phyloP scores from a whole-genome alignment of 768 basidiomycete species.

The Cyclocybe aegerita region DNA sequence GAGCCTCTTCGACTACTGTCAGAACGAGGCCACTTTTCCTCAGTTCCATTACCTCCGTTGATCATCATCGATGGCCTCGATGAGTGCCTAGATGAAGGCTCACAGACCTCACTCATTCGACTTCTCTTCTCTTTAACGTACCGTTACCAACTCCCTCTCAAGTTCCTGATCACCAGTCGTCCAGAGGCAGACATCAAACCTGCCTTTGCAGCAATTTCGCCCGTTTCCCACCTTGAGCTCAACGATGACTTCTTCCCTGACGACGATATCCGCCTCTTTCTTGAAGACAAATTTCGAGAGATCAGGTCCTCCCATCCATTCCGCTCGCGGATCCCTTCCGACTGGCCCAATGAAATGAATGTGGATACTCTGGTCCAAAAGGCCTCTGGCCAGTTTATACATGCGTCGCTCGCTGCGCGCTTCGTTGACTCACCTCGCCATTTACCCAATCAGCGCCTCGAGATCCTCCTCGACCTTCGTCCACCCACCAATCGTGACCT shows the following conservation, averaged over 20 bases:
- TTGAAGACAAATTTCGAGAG: slow-evolving; percentile 4
- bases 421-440: slow-evolving; percentile 8
- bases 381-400: slow-evolving; percentile 20
- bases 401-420: slow-evolving; percentile 9
- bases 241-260: slow-evolving; percentile 10
- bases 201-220: background rate
- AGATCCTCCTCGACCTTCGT: slow-evolving; percentile 5
- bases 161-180: slow-evolving; percentile 13
- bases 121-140: too few species aligned
- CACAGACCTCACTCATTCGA: too few species aligned
- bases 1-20: too few species aligned
- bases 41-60: too few species aligned
- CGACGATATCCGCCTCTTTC: slow-evolving; percentile 12
- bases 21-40: too few species aligned
- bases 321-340: background rate
- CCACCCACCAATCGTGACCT: background rate
- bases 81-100: too few species aligned
- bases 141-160: background rate
- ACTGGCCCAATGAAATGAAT: slow-evolving; percentile 13
- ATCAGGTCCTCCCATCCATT: slow-evolving; percentile 9
- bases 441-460: slow-evolving; percentile 9
- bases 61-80: too few species aligned
- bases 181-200: slow-evolving; percentile 8
- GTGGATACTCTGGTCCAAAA: slow-evolving; percentile 9
- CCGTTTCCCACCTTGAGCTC: slow-evolving; percentile 4